Base-by-base conservation (phyloP, 2,329 filamentous ascomycete species). In the Aspergillus vadensis region DNA sequence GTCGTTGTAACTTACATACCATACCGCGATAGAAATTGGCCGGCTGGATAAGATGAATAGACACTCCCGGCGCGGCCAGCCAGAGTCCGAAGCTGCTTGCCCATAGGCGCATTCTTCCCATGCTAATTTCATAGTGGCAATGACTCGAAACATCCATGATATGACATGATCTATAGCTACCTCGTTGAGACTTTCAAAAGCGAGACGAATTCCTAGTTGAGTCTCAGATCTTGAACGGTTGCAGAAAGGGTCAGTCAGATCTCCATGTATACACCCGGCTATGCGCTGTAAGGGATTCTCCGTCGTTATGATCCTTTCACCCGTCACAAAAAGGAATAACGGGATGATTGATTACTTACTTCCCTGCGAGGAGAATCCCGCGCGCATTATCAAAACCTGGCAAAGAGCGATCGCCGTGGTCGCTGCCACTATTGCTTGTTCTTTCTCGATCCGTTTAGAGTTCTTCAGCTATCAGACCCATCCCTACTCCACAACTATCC, bases 1-100 rank as follows among this genome's bases (percentile, higher is more conserved):
- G 57, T 27, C n/a, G 15, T 10, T 4, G 58, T 60, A 61, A 55
- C 9, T 53, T 50, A 55, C 49, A 55, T 63, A 63, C 62, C 49
- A 36, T 59, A 63, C 62, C 32, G 10, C 10, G 7, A 21, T 32
- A 21, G 36, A 57, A 56, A 51, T 25, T 21, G 8, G 39, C 53
- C 53, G 53, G 53, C 25, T 43, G 53, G 53, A 55, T 47, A 55
- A 44, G 53, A 27, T 27, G 14, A 21, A 14, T 44, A 27, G n/a
- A 47, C 23, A 17, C 32, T 36, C 32, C 32, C 32, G 32, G 32
- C 32, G 32, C 12, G 32, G 32, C 12, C 32, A 36, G 32, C 23
- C 17, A 55, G 3, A 21, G 39, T 14, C 38, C 15, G 9, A 14
- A 43, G 52, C 38, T 30, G 52, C 17, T n/a, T 43, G 52, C n/a